Percentiles rank a stretch among this genome's conserved stretches.
Conservation (phyloP, 192 early-diverging fungal species). For the Umbelopsis sp. region DNA sequence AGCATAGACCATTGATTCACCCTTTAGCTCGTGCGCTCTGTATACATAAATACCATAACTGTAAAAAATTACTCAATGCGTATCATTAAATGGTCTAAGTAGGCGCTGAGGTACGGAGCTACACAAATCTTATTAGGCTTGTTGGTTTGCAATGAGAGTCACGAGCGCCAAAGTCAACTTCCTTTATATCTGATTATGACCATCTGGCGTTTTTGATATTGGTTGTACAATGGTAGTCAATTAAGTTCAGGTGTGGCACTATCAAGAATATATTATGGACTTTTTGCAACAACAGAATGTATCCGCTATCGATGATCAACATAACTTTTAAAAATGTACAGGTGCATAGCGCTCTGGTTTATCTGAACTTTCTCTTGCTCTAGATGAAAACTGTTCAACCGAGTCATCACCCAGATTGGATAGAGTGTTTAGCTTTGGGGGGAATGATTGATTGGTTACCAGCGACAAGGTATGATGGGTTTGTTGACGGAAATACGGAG, state of each 20-base stretch:
- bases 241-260: too few species aligned
- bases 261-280: too few species aligned
- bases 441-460: too few species aligned
- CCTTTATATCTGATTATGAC: too few species aligned
- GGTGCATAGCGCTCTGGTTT: background rate
- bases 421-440: background rate
- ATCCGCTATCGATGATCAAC: background rate
- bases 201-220: too few species aligned
- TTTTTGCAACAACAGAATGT: too few species aligned
- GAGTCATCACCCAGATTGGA: background rate
- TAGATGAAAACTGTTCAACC: background rate
- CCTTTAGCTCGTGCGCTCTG: background rate
- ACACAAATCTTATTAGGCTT: too few species aligned
- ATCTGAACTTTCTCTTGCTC: background rate
- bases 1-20: background rate
- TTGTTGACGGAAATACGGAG: background rate
- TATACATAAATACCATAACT: background rate
- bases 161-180: too few species aligned
- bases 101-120: background rate
- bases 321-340: constrained; percentile 1
- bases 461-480: too few species aligned
- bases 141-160: background rate
- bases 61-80: background rate
- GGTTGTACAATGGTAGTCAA: too few species aligned
- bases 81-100: background rate